Conservation (phyloP, 108 stramenopile species). For the Cyclotella cryptica region DNA sequence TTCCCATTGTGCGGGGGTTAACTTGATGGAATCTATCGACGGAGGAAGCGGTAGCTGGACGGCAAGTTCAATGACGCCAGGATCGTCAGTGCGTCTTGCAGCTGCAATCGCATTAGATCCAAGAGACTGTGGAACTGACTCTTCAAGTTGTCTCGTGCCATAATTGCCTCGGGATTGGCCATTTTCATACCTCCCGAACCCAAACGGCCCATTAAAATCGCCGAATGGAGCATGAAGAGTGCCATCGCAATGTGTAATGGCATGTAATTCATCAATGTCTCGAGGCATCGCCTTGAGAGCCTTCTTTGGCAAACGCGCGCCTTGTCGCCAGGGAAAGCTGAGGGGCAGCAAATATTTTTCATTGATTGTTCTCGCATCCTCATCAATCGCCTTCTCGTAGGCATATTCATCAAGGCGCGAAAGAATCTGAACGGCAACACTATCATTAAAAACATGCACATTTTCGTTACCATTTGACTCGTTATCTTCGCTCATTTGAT, state of each 20-base stretch:
- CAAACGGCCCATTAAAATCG: conserved; percentile 63
- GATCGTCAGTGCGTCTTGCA: conserved; percentile 66
- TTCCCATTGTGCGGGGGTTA: conserved; percentile 31
- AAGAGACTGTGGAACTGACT: conserved; percentile 3
- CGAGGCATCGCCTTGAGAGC: conserved; percentile 72
- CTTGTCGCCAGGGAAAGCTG: conserved; percentile 46
- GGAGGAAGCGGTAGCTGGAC: conserved; percentile 37
- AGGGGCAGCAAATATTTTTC: conserved; percentile 42
- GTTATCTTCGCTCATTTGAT: not conserved
- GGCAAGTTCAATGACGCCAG: conserved; percentile 66
- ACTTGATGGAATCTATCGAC: conserved; percentile 36
- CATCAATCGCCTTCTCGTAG: conserved; percentile 35
- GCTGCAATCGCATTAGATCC: conserved; percentile 46
- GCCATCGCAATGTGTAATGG: conserved; percentile 64
- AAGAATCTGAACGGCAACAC: conserved; percentile 45
- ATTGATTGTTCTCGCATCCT: conserved; percentile 48
- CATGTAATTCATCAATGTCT: conserved; percentile 82
- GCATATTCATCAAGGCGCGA: conserved; percentile 36
- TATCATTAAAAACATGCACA: conserved; percentile 18
- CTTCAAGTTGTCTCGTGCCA: conserved; percentile 25
- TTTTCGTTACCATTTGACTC: not conserved
- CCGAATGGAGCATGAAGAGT: conserved; percentile 56
- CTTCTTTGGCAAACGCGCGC: conserved; percentile 40
- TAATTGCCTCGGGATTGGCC: conserved; percentile 55
- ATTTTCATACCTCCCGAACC: conserved; percentile 69